Evolutionary conservation across 192 early-diverging fungal genomes (phyloP).

Genomic region (Coemansia sp.): DNA sequence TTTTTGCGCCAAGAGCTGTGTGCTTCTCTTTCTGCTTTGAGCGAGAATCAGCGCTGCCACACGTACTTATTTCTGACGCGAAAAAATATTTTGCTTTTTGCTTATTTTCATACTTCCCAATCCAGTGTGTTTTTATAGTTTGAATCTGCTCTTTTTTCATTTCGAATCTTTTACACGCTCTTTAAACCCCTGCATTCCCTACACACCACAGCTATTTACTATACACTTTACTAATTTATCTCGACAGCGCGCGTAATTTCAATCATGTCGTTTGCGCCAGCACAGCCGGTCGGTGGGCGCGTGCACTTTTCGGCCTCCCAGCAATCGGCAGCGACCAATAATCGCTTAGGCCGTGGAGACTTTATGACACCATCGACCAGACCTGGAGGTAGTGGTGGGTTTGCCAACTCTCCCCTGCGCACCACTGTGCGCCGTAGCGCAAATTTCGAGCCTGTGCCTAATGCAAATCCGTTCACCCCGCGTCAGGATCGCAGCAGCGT

Average conservation of each 20-base stretch:
- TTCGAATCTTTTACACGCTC: too few species aligned
- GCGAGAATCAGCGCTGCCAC: too few species aligned
- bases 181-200: not conserved
- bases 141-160: too few species aligned
- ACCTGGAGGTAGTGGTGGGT: too few species aligned
- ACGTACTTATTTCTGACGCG: too few species aligned
- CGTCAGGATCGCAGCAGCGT: conserved; percentile 31
- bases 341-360: conserved; percentile 5
- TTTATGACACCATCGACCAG: conserved; percentile 28
- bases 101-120: too few species aligned
- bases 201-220: too few species aligned
- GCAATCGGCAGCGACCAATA: not conserved
- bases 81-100: too few species aligned
- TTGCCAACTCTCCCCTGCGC: conserved; percentile 20
- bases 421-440: conserved; percentile 20
- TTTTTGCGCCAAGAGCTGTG: not conserved
- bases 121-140: too few species aligned
- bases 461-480: conserved; percentile 41
- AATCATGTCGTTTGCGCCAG: conserved; percentile 22
- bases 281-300: conserved; percentile 39
- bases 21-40: not conserved
- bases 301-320: conserved; percentile 29
- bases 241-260: too few species aligned
- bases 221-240: too few species aligned
- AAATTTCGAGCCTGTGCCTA: conserved; percentile 17